These are phyloP conservation scores for Cicer bijugum DNA, from an alignment of 306 rosid species.

Conservation along the genomic window DNA sequence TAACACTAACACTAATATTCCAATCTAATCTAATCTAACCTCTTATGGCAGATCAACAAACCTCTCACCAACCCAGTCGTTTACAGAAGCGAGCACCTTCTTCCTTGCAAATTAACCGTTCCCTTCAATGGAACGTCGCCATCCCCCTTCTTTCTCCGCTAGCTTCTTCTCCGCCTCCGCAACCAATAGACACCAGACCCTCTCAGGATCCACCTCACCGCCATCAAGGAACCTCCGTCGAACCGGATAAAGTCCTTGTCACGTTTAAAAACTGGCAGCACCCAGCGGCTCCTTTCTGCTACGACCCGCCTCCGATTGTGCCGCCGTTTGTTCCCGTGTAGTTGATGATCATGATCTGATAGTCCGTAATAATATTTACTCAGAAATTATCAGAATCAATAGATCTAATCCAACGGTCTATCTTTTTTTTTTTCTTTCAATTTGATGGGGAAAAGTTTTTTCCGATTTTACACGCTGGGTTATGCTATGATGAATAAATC, in stretches of 20 bases:
- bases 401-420: slow-evolving; percentile 47
- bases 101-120: slow-evolving; percentile 63
- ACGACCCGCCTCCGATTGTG: slow-evolving; percentile 57
- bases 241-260: slow-evolving; percentile 50
- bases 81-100: slow-evolving; percentile 87
- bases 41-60: slow-evolving; percentile 61
- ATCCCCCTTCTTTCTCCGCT: slow-evolving; percentile 88
- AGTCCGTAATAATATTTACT: neutral
- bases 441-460: slow-evolving; percentile 34
- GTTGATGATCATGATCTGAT: slow-evolving; percentile 32
- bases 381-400: slow-evolving; percentile 7
- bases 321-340: slow-evolving; percentile 70
- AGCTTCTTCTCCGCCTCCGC: slow-evolving; percentile 62
- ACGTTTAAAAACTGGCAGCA: slow-evolving; percentile 85
- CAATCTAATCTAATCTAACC: no score
- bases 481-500: slow-evolving; percentile 10
- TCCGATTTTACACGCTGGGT: slow-evolving; percentile 42
- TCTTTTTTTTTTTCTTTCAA: neutral
- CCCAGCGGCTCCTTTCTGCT: slow-evolving; percentile 93
- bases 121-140: slow-evolving; percentile 81
- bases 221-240: slow-evolving; percentile 32
- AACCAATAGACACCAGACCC: slow-evolving; percentile 39
- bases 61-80: slow-evolving; percentile 61
- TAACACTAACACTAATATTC: neutral
- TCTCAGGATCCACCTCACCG: slow-evolving; percentile 44